Evolutionary conservation across 2,329 filamentous ascomycete genomes (phyloP).

Genomic region (Arthrobotrys pseudoclavata): DNA sequence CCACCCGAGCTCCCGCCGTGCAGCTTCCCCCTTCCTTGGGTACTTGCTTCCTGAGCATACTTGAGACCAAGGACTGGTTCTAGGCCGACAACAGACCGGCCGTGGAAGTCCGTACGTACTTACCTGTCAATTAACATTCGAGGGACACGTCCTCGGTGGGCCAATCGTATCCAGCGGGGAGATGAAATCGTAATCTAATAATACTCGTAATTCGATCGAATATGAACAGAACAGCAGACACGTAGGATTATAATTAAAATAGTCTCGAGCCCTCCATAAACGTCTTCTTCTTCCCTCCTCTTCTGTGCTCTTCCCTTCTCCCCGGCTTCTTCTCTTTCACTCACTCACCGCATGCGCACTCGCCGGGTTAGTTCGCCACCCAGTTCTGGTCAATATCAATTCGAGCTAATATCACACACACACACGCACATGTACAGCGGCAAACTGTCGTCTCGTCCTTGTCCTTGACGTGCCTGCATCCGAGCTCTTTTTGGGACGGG

Average conservation of each 20-base stretch:
- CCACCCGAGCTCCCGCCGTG: slow-evolving; percentile 10
- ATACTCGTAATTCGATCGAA: background rate
- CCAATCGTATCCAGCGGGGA: too few relatives aligned
- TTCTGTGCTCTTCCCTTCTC: background rate
- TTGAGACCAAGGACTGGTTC: background rate
- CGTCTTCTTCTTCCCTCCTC: background rate
- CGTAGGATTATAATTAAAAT: background rate
- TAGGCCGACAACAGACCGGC: slow-evolving; percentile 11
- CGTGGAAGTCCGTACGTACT: background rate
- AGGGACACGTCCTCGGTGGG: slow-evolving; percentile 16
- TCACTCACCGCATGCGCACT: background rate
- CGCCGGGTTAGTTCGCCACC: background rate
- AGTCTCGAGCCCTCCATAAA: background rate
- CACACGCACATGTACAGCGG: slow-evolving; percentile 17
- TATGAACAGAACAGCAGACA: background rate
- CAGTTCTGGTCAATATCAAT: background rate
- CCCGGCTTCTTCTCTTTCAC: background rate
- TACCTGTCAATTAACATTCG: background rate
- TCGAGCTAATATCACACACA: background rate
- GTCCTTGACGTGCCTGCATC: slow-evolving; percentile 54
- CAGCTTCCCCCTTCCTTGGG: background rate
- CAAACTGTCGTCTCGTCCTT: slow-evolving; percentile 27
- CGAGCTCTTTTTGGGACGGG: slow-evolving; percentile 55
- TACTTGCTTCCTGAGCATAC: too few relatives aligned
- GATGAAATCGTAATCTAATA: too few relatives aligned